Conservation (phyloP, 495 filamentous ascomycete species). For the Podospora anserina region DNA sequence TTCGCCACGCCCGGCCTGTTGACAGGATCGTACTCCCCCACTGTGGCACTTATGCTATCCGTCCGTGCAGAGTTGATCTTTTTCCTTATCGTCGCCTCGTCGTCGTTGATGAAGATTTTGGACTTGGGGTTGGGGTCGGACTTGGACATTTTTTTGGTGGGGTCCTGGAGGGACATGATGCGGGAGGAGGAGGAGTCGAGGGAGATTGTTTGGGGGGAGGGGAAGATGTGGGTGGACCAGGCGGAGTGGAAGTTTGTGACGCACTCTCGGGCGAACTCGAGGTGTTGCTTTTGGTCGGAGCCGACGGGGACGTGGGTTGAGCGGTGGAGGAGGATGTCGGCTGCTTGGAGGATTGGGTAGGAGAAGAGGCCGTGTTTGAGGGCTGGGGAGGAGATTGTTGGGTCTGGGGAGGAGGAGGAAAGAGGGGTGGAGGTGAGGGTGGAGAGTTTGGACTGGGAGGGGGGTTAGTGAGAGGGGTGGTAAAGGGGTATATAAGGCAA, state of each 20-base stretch:
- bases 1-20: conserved; percentile 81
- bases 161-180: conserved; percentile 82
- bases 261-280: conserved; percentile 84
- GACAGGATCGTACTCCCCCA: conserved; percentile 65
- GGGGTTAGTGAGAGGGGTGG: conserved; percentile 4
- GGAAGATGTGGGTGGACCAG: conserved; percentile 38
- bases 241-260: conserved; percentile 81
- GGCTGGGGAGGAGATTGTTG: conserved; percentile 29
- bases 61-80: conserved; percentile 77
- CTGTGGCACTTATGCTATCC: conserved; percentile 53
- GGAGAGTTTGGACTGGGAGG: conserved; percentile 42
- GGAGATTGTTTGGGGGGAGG: not conserved
- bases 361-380: conserved; percentile 91
- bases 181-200: conserved; percentile 34
- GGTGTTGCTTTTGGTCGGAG: conserved; percentile 87
- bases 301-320: conserved; percentile 96
- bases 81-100: conserved; percentile 51
- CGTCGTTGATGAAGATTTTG: conserved; percentile 77
- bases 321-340: conserved; percentile 84
- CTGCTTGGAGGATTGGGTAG: conserved; percentile 93
- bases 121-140: conserved; percentile 67
- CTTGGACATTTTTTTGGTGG: conserved; percentile 87
- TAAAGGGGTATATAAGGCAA: not conserved
- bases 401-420: not conserved
- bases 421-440: not conserved